Percentiles rank a stretch among this genome's conserved stretches.
Conservation (phyloP, 768 basidiomycete species). For the Serendipita indica region DNA sequence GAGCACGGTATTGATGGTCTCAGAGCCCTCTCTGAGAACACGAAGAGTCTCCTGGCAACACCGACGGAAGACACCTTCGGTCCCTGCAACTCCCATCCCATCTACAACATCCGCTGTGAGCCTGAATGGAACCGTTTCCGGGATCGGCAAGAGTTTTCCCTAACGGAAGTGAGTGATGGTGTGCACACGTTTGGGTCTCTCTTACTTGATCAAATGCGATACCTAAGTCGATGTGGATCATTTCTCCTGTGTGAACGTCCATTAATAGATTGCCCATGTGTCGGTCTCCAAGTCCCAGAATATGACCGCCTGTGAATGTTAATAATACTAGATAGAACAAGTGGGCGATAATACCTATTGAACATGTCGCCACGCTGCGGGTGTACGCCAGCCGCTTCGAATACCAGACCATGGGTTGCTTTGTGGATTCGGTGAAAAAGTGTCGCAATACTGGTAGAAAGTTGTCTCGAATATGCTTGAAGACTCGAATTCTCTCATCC, state of each 20-base stretch:
- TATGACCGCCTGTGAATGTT: constrained; percentile 50
- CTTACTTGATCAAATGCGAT: constrained; percentile 88
- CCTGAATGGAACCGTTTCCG: constrained; percentile 88
- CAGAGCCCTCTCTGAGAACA: constrained; percentile 71
- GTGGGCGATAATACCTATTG: constrained; percentile 33
- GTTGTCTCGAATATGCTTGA: constrained; percentile 25
- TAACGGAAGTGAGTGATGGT: constrained; percentile 22
- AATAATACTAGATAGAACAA: too few relatives aligned
- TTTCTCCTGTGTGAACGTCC: constrained; percentile 66
- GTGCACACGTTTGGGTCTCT: constrained; percentile 5
- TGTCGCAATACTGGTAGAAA: constrained; percentile 86
- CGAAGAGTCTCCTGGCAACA: constrained; percentile 91
- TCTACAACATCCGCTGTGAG: constrained; percentile 90
- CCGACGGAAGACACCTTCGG: constrained; percentile 86
- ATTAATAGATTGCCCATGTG: constrained; percentile 87
- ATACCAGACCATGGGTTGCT: constrained; percentile 83
- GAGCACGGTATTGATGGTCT: constrained; percentile 83
- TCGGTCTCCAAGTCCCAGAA: constrained; percentile 85
- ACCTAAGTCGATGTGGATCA: constrained; percentile 91
- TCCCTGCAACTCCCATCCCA: constrained; percentile 79
- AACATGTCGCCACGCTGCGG: constrained; percentile 83
- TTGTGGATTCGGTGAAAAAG: constrained; percentile 84
- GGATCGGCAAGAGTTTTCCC: constrained; percentile 66
- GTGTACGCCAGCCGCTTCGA: constrained; percentile 78
- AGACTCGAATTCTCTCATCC: constrained; percentile 18